These are phyloP conservation scores for Asterochloris sp. DNA, from an alignment of 139 green algal species.

Conservation along the genomic window DNA sequence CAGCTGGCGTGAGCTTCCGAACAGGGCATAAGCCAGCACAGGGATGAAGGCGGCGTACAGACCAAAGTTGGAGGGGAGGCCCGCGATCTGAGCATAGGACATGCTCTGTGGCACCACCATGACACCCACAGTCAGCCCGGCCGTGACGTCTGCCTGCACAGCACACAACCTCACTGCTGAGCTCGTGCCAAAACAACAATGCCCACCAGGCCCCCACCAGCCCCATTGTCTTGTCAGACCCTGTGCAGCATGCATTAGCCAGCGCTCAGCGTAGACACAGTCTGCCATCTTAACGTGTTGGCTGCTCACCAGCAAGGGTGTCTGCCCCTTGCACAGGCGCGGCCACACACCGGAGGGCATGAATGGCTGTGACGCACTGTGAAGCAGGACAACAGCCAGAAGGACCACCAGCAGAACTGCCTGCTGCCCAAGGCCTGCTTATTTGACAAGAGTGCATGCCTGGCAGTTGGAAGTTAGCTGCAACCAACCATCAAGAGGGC, in stretches of 20 bases:
- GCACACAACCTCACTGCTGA: not conserved
- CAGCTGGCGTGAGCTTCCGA: conserved; percentile 45
- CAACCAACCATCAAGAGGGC: too few relatives aligned
- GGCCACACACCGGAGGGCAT: too few relatives aligned
- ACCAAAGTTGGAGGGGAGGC: conserved; percentile 60
- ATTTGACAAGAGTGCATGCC: too few relatives aligned
- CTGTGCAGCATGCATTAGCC: not conserved
- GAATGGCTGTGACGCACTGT: too few relatives aligned
- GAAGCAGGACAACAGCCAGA: too few relatives aligned
- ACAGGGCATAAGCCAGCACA: conserved; percentile 58
- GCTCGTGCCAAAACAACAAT: not conserved
- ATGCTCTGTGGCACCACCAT: conserved; percentile 60
- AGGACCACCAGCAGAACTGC: too few relatives aligned
- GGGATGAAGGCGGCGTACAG: conserved; percentile 73
- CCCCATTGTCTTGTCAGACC: too few relatives aligned
- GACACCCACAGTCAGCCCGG: conserved; percentile 52
- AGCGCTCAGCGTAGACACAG: not conserved
- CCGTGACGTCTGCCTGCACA: conserved; percentile 46
- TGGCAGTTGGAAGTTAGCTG: too few relatives aligned
- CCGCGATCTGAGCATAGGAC: conserved; percentile 53
- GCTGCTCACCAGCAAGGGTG: too few relatives aligned
- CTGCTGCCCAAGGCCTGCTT: too few relatives aligned
- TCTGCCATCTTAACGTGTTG: not conserved
- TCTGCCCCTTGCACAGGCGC: too few relatives aligned
- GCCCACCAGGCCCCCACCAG: not conserved